Percentiles rank a stretch among this genome's conserved stretches.
These are phyloP conservation scores for Suhomyces atakaporum DNA, from an alignment of 1,139 yeast species.

Conservation along the genomic window DNA sequence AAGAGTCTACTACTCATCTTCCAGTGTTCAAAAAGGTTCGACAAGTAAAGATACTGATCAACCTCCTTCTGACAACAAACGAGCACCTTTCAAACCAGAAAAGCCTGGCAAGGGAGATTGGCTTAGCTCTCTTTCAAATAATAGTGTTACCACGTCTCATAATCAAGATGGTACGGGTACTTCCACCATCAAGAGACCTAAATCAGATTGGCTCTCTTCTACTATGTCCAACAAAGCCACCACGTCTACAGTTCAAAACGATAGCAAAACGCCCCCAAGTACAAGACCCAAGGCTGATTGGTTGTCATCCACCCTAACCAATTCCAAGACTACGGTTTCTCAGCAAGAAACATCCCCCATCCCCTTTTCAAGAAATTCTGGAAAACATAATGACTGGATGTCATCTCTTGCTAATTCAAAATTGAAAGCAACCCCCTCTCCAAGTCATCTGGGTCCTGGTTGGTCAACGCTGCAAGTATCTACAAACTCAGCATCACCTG, in stretches of 20 bases:
- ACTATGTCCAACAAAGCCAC: conserved; percentile 16
- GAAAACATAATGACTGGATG: conserved; percentile 16
- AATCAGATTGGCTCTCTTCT: conserved; percentile 24
- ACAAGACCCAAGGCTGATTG: conserved; percentile 18
- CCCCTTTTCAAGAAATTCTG: conserved; percentile 1
- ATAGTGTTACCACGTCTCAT: conserved; percentile 8
- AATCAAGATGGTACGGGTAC: conserved; percentile 4
- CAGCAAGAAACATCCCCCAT: conserved; percentile 9
- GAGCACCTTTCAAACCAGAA: conserved; percentile 11
- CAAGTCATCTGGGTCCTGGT: conserved; percentile 10
- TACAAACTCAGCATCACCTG: conserved; percentile 8
- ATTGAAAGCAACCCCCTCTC: conserved; percentile 13
- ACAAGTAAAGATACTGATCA: background rate
- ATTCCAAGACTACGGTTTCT: conserved; percentile 15
- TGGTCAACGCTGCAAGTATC: conserved; percentile 7
- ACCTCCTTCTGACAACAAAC: background rate
- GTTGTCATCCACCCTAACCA: conserved; percentile 18
- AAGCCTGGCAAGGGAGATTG: conserved; percentile 15
- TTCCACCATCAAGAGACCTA: conserved; percentile 3
- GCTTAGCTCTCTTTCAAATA: conserved; percentile 12
- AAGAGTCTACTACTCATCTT: conserved; percentile 16
- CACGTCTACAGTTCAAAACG: conserved; percentile 13
- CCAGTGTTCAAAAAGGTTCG: conserved; percentile 13
- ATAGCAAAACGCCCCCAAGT: conserved; percentile 7
- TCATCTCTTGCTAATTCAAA: conserved; percentile 19